Evolutionary conservation across 768 basidiomycete species (phyloP).

Genomic region (Podaxis pistillaris): DNA sequence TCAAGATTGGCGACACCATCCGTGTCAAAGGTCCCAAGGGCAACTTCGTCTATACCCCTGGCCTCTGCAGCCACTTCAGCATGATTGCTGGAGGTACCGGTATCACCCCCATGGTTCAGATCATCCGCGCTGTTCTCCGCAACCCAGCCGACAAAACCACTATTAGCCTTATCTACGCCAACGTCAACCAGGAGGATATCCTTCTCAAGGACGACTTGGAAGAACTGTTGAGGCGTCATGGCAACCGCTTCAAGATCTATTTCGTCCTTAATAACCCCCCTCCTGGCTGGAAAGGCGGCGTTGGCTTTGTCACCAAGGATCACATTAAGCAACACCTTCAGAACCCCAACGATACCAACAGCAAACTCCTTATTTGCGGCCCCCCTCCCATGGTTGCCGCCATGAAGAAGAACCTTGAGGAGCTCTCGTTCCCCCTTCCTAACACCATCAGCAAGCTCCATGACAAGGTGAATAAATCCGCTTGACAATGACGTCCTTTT

Average conservation of each 20-base stretch:
- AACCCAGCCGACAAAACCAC: slow-evolving; percentile 84
- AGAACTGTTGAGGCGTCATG: slow-evolving; percentile 60
- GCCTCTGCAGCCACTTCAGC: slow-evolving; percentile 74
- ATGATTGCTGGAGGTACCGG: slow-evolving; percentile 99
- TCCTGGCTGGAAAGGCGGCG: slow-evolving; percentile 79
- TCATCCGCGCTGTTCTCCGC: slow-evolving; percentile 90
- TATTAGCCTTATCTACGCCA: slow-evolving; percentile 92
- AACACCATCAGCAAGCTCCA: slow-evolving; percentile 90
- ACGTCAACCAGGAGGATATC: slow-evolving; percentile 91
- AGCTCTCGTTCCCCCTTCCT: slow-evolving; percentile 85
- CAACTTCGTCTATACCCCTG: slow-evolving; percentile 80
- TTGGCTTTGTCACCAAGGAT: slow-evolving; percentile 91
- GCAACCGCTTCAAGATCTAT: slow-evolving; percentile 65
- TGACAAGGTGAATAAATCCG: slow-evolving; percentile 59
- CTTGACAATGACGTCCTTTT: slow-evolving; percentile 13
- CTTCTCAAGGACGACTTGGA: slow-evolving; percentile 88
- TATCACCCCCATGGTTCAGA: slow-evolving; percentile 98
- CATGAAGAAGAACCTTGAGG: slow-evolving; percentile 80
- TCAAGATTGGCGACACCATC: slow-evolving; percentile 86
- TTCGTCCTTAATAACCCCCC: slow-evolving; percentile 97
- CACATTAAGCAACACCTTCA: slow-evolving; percentile 86
- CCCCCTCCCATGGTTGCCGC: slow-evolving; percentile 53
- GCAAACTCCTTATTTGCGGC: slow-evolving; percentile 89
- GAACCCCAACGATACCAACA: slow-evolving; percentile 51
- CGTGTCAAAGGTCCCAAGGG: slow-evolving; percentile 97